Conservation (phyloP, 192 early-diverging fungal genomes). For the Coemansia sp. region DNA sequence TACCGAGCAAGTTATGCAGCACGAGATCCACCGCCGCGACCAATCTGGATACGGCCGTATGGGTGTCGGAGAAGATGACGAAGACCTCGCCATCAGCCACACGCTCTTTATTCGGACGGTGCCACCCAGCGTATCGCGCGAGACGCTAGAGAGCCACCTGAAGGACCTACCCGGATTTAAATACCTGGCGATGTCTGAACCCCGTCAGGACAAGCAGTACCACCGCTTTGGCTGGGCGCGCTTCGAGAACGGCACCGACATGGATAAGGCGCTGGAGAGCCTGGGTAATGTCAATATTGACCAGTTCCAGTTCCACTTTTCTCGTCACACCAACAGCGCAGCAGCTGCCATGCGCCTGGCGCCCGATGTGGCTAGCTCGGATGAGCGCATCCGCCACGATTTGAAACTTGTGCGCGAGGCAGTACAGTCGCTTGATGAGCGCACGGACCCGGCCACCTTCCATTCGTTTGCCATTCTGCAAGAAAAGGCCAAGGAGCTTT, state of each 20-base stretch:
- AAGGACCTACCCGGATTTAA: conserved; percentile 76
- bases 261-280: conserved; percentile 67
- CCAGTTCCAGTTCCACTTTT: conserved; percentile 60
- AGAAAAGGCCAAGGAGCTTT: conserved; percentile 39
- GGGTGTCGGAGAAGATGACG: conserved; percentile 47
- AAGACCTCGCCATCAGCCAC: conserved; percentile 43
- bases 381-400: conserved; percentile 76
- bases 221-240: conserved; percentile 92
- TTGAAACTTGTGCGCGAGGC: conserved; percentile 64
- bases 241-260: conserved; percentile 84
- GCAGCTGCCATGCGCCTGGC: conserved; percentile 58
- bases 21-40: conserved; percentile 49
- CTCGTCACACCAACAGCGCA: conserved; percentile 40
- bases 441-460: conserved; percentile 39
- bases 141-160: conserved; percentile 66
- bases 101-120: conserved; percentile 84
- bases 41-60: conserved; percentile 23
- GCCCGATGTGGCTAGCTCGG: conserved; percentile 71
- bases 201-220: conserved; percentile 79
- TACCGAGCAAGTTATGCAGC: conserved; percentile 51
- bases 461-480: conserved; percentile 38
- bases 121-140: conserved; percentile 67
- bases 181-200: conserved; percentile 84
- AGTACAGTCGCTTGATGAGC: conserved; percentile 45
- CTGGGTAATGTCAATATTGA: conserved; percentile 64